Conservation (phyloP, 305 asterid genomes). For the Andrographis paniculata region DNA sequence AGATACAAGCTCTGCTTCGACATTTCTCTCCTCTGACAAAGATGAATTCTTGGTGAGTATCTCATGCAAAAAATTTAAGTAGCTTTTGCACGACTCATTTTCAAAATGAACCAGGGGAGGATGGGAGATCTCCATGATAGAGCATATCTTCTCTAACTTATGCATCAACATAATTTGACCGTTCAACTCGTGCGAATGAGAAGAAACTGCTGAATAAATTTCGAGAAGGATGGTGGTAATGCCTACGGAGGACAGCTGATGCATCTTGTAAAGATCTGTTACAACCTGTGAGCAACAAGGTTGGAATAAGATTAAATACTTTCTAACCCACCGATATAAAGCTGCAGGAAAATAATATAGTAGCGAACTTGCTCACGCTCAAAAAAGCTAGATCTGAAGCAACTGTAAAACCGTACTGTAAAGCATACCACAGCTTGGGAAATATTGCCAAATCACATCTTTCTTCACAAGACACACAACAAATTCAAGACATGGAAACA, state of each 20-base stretch:
- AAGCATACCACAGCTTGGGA: too few species aligned
- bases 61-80: constrained; percentile 58
- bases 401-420: too few species aligned
- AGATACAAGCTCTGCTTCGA: constrained; percentile 59
- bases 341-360: too few species aligned
- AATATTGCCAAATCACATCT: too few species aligned
- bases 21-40: constrained; percentile 40
- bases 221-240: constrained; percentile 36
- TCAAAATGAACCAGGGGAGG: constrained; percentile 92
- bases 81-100: constrained; percentile 68
- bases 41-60: constrained; percentile 40
- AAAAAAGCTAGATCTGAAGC: too few species aligned
- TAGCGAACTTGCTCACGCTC: too few species aligned
- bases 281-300: constrained; percentile 48
- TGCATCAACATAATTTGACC: constrained; percentile 38
- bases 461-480: too few species aligned
- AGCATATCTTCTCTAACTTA: constrained; percentile 68
- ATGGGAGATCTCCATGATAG: constrained; percentile 64
- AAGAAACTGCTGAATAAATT: constrained; percentile 44
- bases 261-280: constrained; percentile 73
- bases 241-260: constrained; percentile 40
- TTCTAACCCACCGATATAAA: too few species aligned
- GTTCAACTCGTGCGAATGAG: constrained; percentile 71
- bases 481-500: too few species aligned
- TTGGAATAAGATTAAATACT: constrained; percentile 14